Evolutionary conservation across 768 basidiomycete genomes (phyloP).

Genomic region (Naematelia encephala): DNA sequence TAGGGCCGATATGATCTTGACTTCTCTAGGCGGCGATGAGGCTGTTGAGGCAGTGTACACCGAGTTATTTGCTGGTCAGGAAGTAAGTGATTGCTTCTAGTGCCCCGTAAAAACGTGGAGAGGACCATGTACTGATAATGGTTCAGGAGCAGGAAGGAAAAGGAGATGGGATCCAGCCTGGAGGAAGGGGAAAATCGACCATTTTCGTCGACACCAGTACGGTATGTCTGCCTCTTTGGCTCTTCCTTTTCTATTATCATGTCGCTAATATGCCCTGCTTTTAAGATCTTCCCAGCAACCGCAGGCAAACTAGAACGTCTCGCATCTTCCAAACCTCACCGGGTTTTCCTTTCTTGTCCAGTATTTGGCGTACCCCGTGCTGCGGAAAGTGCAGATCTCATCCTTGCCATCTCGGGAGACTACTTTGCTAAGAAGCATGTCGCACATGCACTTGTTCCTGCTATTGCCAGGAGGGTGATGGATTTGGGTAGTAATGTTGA

Average conservation of each 20-base stretch:
- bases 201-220: slow-evolving; percentile 86
- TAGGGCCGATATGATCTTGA: slow-evolving; percentile 71
- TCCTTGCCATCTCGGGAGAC: slow-evolving; percentile 77
- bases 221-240: slow-evolving; percentile 53
- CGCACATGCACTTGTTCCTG: slow-evolving; percentile 72
- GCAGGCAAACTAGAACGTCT: slow-evolving; percentile 60
- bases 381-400: slow-evolving; percentile 64
- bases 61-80: slow-evolving; percentile 61
- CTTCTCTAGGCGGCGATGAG: slow-evolving; percentile 68
- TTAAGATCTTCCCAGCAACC: slow-evolving; percentile 47
- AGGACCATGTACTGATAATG: too few relatives aligned
- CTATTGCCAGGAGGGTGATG: slow-evolving; percentile 65
- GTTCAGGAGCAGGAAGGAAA: slow-evolving; percentile 23
- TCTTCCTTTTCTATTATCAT: not conserved
- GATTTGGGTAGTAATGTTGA: slow-evolving; percentile 84
- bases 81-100: too few relatives aligned
- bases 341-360: slow-evolving; percentile 69
- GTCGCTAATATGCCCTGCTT: not conserved
- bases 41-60: slow-evolving; percentile 65
- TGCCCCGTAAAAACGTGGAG: too few relatives aligned
- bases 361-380: slow-evolving; percentile 67
- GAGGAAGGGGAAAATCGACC: slow-evolving; percentile 54
- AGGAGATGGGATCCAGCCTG: slow-evolving; percentile 50
- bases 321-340: slow-evolving; percentile 60
- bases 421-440: slow-evolving; percentile 76